phyloP scores from a whole-genome alignment of 2,329 filamentous ascomycete genomes.

The Penicillium sp. region DNA sequence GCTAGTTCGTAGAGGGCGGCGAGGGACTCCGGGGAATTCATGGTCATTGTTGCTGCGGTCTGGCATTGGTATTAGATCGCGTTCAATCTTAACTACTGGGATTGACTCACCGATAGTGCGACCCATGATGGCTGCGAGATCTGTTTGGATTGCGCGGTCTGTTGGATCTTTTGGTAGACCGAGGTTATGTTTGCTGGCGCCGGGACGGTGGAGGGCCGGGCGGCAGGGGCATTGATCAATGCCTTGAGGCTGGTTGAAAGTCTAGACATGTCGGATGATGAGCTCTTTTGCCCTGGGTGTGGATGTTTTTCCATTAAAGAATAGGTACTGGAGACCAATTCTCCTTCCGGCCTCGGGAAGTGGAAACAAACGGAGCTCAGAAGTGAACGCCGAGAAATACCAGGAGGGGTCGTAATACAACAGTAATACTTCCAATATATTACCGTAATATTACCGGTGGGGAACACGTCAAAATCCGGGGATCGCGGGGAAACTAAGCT shows the following conservation, averaged over 20 bases:
- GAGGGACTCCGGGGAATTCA: constrained; percentile 75
- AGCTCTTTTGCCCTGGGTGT: not conserved
- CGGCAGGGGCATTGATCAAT: constrained; percentile 69
- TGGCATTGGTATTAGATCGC: constrained; percentile 33
- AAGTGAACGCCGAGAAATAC: constrained; percentile 12
- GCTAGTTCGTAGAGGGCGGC: constrained; percentile 21
- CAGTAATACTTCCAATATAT: not conserved
- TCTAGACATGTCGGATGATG: constrained; percentile 63
- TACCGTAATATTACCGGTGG: not conserved
- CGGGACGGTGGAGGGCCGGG: constrained; percentile 63
- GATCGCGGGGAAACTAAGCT: constrained; percentile 11
- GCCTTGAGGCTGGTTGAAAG: constrained; percentile 69
- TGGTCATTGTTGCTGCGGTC: constrained; percentile 79
- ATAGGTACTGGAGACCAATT: not conserved
- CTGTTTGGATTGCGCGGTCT: constrained; percentile 61
- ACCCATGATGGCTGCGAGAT: constrained; percentile 67
- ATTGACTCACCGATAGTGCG: constrained; percentile 57
- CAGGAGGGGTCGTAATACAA: not conserved
- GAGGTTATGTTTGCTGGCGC: constrained; percentile 64
- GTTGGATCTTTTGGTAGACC: constrained; percentile 64
- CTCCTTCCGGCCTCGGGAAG: constrained; percentile 6
- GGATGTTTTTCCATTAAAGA: constrained; percentile 8
- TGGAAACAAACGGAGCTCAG: constrained; percentile 5
- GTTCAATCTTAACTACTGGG: not conserved
- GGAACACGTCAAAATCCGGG: constrained; percentile 3